Evolutionary conservation across 2,329 filamentous ascomycete species (phyloP), one percentile per base, ranked within the genome.

Genomic region (Sporothrix variecibatus): DNA sequence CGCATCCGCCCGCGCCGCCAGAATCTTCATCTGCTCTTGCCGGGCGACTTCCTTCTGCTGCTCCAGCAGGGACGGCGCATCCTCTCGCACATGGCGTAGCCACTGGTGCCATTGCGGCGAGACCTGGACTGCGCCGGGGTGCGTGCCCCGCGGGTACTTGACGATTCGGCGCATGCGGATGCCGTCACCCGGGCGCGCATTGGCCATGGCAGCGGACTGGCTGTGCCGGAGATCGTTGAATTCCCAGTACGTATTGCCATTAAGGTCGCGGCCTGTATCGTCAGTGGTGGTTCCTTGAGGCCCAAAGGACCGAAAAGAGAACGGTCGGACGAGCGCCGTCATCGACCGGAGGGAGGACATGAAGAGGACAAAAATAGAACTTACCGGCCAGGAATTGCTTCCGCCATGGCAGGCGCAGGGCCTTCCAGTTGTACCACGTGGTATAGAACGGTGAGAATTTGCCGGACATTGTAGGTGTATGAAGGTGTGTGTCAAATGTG

Each of bases 201-300:
- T 64, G 12, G 72, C 70, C 49, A 56, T 49, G 26, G 71, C 71
- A 0, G 53, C 46, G 51, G 75, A 65, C 74, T 82, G 81, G 74
- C 84, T 83, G 75, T 82, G 82, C 72, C 85, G 84, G 7, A 82
- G 78, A 77, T 90, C 86, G 74, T 85, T 86, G 82, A 92, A 91
- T 78, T 91, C 89, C 90, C 90, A 92, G 83, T 88, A 92, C 3
- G 90, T 91, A 82, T 92, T 92, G 73, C 90, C 89, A 31, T 88
- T 79, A 74, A 92, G 88, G 79, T 92, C 90, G 78, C 87, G 85
- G 77, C 90, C 90, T 92, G 76, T n/a, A 1, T 3, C 20, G 38
- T 67, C 28, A 67, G 62, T 5, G 2, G 17, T 34, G 51, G 8
- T 34, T 34, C 34, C 8, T 8, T 20, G 43, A 20, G 43, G 43